Percentiles rank a stretch among this genome's conserved stretches.
These are phyloP conservation scores for Hylodesmum podocarpum DNA, from an alignment of 306 rosid genomes.

Conservation along the genomic window DNA sequence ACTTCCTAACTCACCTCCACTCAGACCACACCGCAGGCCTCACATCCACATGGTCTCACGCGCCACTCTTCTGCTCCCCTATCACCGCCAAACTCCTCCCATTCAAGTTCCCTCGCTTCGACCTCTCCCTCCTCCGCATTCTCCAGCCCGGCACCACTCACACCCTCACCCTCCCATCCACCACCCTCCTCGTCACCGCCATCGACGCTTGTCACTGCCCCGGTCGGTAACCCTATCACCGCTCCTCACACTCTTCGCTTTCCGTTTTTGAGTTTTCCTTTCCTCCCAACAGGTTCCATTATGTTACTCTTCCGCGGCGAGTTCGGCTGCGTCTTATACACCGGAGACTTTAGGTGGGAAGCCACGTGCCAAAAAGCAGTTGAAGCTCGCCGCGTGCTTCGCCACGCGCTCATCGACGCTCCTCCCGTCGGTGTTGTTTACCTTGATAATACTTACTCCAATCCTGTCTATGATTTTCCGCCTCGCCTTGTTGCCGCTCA, in stretches of 20 bases:
- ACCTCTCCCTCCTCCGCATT: conserved; percentile 63
- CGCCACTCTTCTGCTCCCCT: conserved; percentile 62
- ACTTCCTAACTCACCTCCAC: conserved; percentile 79
- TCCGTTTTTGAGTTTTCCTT: neutral
- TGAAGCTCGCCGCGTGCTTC: conserved; percentile 43
- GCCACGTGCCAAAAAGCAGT: conserved; percentile 40
- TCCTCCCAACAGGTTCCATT: conserved; percentile 46
- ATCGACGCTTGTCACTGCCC: conserved; percentile 78
- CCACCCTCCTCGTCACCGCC: conserved; percentile 44
- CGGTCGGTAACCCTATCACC: conserved; percentile 30
- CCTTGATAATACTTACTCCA: conserved; percentile 76
- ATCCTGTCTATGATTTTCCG: conserved; percentile 64
- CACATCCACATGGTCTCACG: conserved; percentile 62
- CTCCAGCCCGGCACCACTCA: conserved; percentile 46
- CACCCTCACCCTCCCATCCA: conserved; percentile 40
- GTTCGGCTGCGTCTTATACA: conserved; percentile 60
- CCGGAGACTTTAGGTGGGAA: conserved; percentile 84
- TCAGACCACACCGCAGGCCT: conserved; percentile 73
- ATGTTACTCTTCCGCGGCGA: conserved; percentile 73
- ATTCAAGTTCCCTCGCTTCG: conserved; percentile 55
- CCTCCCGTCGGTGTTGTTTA: conserved; percentile 47
- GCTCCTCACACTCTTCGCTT: conserved; percentile 28
- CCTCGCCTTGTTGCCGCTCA: conserved; percentile 53
- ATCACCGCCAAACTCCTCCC: conserved; percentile 68
- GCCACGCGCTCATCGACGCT: conserved; percentile 39